Evolutionary conservation across 2,329 filamentous ascomycete species (phyloP).

Genomic region (Aurifilum marmelostoma): DNA sequence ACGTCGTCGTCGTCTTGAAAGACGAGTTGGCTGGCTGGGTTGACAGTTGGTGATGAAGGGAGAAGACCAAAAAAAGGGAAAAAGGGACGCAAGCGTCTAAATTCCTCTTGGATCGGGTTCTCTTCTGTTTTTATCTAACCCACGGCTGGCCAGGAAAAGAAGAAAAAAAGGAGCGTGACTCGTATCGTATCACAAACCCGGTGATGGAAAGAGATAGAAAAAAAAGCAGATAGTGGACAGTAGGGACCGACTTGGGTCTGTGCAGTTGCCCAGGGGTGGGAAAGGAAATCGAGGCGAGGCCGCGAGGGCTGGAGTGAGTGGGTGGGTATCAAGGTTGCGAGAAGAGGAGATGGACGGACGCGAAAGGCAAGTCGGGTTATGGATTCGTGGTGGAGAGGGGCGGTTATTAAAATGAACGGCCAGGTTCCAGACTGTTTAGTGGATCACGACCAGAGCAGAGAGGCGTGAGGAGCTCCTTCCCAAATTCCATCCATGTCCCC

Average conservation of each 20-base stretch:
- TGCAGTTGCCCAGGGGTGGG: neutral
- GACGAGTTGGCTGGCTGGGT: slow-evolving; percentile 1
- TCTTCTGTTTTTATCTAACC: neutral
- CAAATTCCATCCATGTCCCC: neutral
- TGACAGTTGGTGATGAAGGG: slow-evolving; percentile 3
- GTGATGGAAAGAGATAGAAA: slow-evolving; percentile 9
- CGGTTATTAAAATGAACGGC: slow-evolving; percentile 22
- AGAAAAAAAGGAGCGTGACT: slow-evolving; percentile 14
- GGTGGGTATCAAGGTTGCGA: neutral
- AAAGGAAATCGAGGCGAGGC: neutral
- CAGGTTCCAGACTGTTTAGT: slow-evolving; percentile 9
- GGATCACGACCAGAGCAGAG: slow-evolving; percentile 6
- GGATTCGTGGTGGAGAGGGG: slow-evolving; percentile 19
- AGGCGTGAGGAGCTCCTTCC: too few species aligned
- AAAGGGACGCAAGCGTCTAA: slow-evolving; percentile 15
- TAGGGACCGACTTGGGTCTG: slow-evolving; percentile 3
- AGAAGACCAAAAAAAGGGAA: neutral
- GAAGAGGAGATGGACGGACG: slow-evolving; percentile 1
- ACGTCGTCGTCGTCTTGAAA: slow-evolving; percentile 27
- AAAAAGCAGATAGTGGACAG: neutral
- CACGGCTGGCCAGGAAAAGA: neutral
- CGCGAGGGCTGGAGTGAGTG: slow-evolving; percentile 4
- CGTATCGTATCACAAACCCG: slow-evolving; percentile 11
- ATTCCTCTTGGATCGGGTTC: neutral
- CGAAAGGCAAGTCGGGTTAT: neutral